Percentiles rank a stretch among this genome's conserved stretches.
Conservation (phyloP, 768 basidiomycete species). For the Mycena vitilis region DNA sequence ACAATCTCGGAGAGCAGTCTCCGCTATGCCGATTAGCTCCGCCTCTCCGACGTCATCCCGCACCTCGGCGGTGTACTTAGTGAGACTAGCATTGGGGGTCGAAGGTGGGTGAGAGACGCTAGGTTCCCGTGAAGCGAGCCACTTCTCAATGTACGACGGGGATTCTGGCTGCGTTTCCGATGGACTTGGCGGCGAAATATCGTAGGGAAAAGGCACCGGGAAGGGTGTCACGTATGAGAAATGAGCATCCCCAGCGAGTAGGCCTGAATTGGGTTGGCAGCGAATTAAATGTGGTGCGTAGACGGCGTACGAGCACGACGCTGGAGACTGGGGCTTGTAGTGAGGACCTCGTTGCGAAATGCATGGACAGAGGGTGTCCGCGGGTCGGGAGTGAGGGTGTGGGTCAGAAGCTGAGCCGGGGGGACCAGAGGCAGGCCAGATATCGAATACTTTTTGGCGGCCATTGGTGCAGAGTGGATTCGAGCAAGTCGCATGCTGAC, state of each 20-base stretch:
- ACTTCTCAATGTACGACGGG: conserved; percentile 76
- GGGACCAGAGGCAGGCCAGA: conserved; percentile 27
- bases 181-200: conserved; percentile 67
- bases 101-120: conserved; percentile 43
- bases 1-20: conserved; percentile 76
- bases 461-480: conserved; percentile 21
- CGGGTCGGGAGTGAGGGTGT: conserved; percentile 69
- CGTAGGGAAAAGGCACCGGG: conserved; percentile 86
- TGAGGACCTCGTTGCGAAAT: conserved; percentile 64
- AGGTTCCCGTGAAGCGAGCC: conserved; percentile 78
- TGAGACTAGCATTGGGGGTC: conserved; percentile 49
- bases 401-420: conserved; percentile 54
- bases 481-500: conserved; percentile 23
- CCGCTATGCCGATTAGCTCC: conserved; percentile 78
- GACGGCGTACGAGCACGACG: conserved; percentile 66
- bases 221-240: conserved; percentile 88
- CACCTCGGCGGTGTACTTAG: conserved; percentile 61
- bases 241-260: conserved; percentile 69
- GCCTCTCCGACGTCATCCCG: conserved; percentile 61
- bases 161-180: conserved; percentile 55
- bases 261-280: conserved; percentile 35
- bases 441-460: conserved; percentile 27
- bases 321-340: conserved; percentile 70
- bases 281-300: neutral
- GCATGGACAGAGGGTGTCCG: conserved; percentile 60